A percentile compares a stretch with the other conserved stretches of the same genome.
Evolutionary conservation across 2,329 filamentous ascomycete species (phyloP).

Genomic region (Diplodia intermedia): DNA sequence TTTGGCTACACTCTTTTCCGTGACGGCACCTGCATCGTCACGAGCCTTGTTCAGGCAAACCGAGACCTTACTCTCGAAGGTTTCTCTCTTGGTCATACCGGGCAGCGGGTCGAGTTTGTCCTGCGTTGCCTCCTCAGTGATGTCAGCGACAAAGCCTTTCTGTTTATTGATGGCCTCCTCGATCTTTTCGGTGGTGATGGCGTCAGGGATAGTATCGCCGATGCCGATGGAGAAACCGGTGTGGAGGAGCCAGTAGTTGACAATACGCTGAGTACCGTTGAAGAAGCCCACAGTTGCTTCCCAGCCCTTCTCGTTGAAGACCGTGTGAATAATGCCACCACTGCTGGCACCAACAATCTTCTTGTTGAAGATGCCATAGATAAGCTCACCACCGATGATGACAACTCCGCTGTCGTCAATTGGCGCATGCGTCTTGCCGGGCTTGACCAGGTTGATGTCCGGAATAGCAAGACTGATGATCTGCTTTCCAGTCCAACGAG

Average conservation of each 20-base stretch:
- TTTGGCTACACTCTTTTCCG: slow-evolving; percentile 91
- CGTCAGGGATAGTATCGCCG: slow-evolving; percentile 95
- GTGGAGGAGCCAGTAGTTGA: slow-evolving; percentile 97
- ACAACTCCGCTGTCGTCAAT: slow-evolving; percentile 78
- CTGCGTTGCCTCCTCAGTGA: slow-evolving; percentile 79
- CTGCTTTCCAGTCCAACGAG: slow-evolving; percentile 98
- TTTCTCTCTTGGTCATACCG: slow-evolving; percentile 98
- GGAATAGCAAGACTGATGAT: slow-evolving; percentile 94
- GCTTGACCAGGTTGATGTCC: slow-evolving; percentile 69
- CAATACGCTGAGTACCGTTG: slow-evolving; percentile 91
- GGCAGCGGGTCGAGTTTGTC: slow-evolving; percentile 91
- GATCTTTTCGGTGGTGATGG: slow-evolving; percentile 81
- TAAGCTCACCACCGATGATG: slow-evolving; percentile 84
- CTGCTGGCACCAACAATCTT: slow-evolving; percentile 90
- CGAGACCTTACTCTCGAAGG: slow-evolving; percentile 96
- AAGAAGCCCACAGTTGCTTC: slow-evolving; percentile 91
- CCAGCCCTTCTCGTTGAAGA: slow-evolving; percentile 92
- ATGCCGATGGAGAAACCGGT: slow-evolving; percentile 98
- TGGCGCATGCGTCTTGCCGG: slow-evolving; percentile 52
- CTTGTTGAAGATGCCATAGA: slow-evolving; percentile 91
- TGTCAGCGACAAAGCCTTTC: slow-evolving; percentile 78
- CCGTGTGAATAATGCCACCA: slow-evolving; percentile 92
- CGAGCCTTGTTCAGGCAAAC: slow-evolving; percentile 92
- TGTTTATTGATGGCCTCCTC: slow-evolving; percentile 80
- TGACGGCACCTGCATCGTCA: slow-evolving; percentile 93